Conservation (phyloP, 2,329 filamentous ascomycete genomes). For the Verticillium klebahnii region DNA sequence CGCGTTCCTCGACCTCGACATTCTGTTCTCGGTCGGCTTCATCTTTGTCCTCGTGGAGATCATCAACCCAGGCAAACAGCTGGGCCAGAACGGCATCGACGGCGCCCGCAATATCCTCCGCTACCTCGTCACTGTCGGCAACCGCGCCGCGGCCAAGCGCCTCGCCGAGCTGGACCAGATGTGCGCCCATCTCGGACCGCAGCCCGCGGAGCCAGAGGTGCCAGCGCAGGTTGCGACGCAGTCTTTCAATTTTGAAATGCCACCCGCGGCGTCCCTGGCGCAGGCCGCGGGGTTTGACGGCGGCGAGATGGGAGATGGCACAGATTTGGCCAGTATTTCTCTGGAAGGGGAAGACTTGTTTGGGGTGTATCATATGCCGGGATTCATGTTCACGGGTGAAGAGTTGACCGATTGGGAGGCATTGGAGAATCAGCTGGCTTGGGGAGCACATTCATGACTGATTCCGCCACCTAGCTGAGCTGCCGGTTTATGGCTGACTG, state of each 20-base stretch:
- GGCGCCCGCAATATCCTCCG: slow-evolving; percentile 1
- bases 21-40: slow-evolving; percentile 12
- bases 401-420: slow-evolving; percentile 8
- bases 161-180: slow-evolving; percentile 8
- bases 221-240: not conserved
- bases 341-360: slow-evolving; percentile 6
- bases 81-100: slow-evolving; percentile 4
- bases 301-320: not conserved
- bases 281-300: not conserved
- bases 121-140: slow-evolving; percentile 7
- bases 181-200: slow-evolving; percentile 3
- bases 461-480: no score
- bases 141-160: slow-evolving; percentile 6
- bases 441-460: no score
- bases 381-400: slow-evolving; percentile 3
- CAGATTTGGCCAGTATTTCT: not conserved
- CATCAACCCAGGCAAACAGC: slow-evolving; percentile 5
- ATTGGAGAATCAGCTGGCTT: not conserved
- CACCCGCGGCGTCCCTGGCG: not conserved
- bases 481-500: no score
- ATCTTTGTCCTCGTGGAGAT: slow-evolving; percentile 10
- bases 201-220: not conserved
- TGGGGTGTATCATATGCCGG: slow-evolving; percentile 3
- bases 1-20: slow-evolving; percentile 11
- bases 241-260: not conserved